These are phyloP conservation scores for Rhizopogon rudus DNA, from an alignment of 768 basidiomycete species.

Conservation along the genomic window DNA sequence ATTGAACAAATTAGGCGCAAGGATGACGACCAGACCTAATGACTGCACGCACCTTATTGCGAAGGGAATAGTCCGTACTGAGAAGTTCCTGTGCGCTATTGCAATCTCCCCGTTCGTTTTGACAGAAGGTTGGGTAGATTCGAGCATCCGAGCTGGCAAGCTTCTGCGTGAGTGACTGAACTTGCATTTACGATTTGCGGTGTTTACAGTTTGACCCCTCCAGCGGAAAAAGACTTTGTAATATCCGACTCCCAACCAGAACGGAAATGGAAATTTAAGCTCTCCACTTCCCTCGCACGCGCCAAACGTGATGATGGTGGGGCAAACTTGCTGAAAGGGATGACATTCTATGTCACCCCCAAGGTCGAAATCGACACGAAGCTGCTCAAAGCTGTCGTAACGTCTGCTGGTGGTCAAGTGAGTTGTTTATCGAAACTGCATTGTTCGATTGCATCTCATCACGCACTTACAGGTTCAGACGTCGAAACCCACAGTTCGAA, in stretches of 20 bases:
- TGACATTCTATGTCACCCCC: conserved; percentile 72
- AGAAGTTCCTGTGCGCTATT: conserved; percentile 83
- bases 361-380: conserved; percentile 55
- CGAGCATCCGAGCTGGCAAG: conserved; percentile 48
- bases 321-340: conserved; percentile 51
- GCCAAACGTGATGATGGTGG: conserved; percentile 45
- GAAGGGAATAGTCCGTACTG: conserved; percentile 68
- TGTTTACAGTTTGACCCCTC: not conserved
- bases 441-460: not conserved
- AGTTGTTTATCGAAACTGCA: conserved; percentile 9
- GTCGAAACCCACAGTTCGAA: conserved; percentile 49
- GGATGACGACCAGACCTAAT: conserved; percentile 49
- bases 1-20: conserved; percentile 62
- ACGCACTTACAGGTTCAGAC: conserved; percentile 31
- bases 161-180: conserved; percentile 54
- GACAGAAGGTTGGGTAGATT: conserved; percentile 61
- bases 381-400: conserved; percentile 64
- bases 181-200: not conserved
- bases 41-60: conserved; percentile 82
- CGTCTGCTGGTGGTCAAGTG: conserved; percentile 70
- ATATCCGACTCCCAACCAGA: conserved; percentile 62
- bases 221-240: conserved; percentile 61
- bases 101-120: conserved; percentile 59
- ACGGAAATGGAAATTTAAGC: conserved; percentile 58
- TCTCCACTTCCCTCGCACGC: conserved; percentile 53